Evolutionary conservation across 2,329 filamentous ascomycete genomes (phyloP).

Genomic region (Alternaria triticimaculans): DNA sequence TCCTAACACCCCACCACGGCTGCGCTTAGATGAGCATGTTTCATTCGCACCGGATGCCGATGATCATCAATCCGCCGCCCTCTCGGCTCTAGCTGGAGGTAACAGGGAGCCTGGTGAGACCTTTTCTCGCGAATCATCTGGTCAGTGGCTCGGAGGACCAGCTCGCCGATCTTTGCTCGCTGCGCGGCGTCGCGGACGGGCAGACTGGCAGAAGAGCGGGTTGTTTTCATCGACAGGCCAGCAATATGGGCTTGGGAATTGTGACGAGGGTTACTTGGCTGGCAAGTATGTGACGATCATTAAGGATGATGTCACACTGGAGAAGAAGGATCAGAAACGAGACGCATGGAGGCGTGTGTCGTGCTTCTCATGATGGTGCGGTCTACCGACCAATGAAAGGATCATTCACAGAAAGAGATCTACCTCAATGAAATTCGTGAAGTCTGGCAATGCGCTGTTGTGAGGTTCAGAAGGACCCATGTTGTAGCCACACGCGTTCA

Average conservation of each 20-base stretch:
- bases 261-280: not conserved
- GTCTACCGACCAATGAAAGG: not conserved
- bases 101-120: not conserved
- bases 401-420: too few species aligned
- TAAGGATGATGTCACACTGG: not conserved
- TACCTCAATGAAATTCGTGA: too few species aligned
- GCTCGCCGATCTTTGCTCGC: not conserved
- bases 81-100: not conserved
- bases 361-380: not conserved
- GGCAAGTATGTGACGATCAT: not conserved
- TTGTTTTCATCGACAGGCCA: not conserved
- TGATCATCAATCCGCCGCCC: not conserved
- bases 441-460: not conserved
- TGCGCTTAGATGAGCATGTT: not conserved
- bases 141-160: not conserved
- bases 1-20: not conserved
- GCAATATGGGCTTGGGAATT: not conserved
- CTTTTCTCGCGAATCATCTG: not conserved
- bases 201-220: not conserved
- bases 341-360: not conserved
- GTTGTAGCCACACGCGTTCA: not conserved
- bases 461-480: not conserved
- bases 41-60: not conserved
- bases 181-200: not conserved
- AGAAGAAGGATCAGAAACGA: not conserved